phyloP scores from a whole-genome alignment of 2,329 filamentous ascomycete species.

The Penicillium sp. region DNA sequence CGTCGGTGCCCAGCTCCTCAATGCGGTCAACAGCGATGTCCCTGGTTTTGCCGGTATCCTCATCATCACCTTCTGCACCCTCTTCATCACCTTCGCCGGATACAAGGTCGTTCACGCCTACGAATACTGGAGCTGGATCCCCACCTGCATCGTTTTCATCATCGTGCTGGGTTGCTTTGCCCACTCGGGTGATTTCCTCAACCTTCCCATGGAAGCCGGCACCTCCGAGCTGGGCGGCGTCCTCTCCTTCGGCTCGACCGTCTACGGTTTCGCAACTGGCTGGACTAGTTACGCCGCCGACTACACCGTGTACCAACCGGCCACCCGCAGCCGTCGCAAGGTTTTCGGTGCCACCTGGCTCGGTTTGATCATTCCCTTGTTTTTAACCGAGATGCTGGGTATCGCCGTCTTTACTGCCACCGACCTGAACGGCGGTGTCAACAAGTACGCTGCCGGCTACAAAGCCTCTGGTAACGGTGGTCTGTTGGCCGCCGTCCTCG shows the following conservation, averaged over 20 bases:
- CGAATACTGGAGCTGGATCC: constrained; percentile 73
- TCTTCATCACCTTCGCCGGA: constrained; percentile 69
- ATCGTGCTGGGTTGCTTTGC: constrained; percentile 68
- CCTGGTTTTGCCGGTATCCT: constrained; percentile 73
- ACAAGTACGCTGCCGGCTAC: constrained; percentile 59
- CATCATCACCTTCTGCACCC: constrained; percentile 67
- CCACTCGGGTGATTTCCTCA: constrained; percentile 63
- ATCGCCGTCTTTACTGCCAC: constrained; percentile 68
- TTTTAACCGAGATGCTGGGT: constrained; percentile 72
- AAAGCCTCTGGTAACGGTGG: constrained; percentile 61
- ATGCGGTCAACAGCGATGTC: constrained; percentile 68
- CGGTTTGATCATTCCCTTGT: constrained; percentile 68
- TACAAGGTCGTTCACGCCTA: constrained; percentile 75
- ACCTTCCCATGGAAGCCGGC: constrained; percentile 60
- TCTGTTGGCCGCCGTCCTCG: constrained; percentile 64
- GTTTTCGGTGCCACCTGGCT: constrained; percentile 68
- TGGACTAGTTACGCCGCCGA: constrained; percentile 76
- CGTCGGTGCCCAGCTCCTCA: constrained; percentile 73
- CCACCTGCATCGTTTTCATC: constrained; percentile 69
- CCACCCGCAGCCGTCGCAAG: constrained; percentile 56
- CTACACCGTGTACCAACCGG: constrained; percentile 76
- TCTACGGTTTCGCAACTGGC: constrained; percentile 68
- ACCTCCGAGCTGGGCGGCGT: constrained; percentile 59
- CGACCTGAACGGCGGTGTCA: constrained; percentile 51
- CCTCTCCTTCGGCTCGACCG: constrained; percentile 64